phyloP scores from a whole-genome alignment of 139 green algal genomes.

The Chlamydomonas schloesseri region DNA sequence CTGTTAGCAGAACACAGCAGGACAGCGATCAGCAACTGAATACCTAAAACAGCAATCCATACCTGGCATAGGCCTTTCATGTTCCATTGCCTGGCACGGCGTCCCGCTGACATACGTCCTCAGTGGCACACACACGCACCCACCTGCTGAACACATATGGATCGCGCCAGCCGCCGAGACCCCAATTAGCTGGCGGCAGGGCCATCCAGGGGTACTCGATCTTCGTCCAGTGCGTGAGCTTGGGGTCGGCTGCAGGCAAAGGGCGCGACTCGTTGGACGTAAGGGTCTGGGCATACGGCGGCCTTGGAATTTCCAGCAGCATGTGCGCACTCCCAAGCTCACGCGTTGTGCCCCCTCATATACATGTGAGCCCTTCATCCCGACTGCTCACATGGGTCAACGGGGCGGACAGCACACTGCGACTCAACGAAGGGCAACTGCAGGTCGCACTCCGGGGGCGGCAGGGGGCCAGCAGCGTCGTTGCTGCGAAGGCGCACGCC shows the following conservation, averaged over 20 bases:
- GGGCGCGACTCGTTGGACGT: too few species aligned
- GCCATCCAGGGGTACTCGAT: conserved; percentile 70
- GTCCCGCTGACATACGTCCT: conserved; percentile 46
- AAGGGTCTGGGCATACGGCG: too few species aligned
- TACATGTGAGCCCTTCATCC: background rate
- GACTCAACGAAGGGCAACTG: conserved; percentile 86
- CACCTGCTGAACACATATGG: conserved; percentile 65
- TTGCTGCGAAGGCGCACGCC: conserved; percentile 85
- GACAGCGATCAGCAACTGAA: too few species aligned
- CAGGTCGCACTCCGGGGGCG: conserved; percentile 68
- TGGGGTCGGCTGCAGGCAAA: conserved; percentile 65
- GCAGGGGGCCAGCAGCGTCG: conserved; percentile 45
- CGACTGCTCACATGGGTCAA: conserved; percentile 26
- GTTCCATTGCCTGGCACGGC: conserved; percentile 41
- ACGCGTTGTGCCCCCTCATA: too few species aligned
- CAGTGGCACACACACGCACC: too few species aligned
- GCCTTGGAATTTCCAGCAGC: too few species aligned
- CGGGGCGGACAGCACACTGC: conserved; percentile 75
- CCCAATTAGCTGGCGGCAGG: conserved; percentile 72
- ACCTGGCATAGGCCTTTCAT: too few species aligned
- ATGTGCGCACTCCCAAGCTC: too few species aligned
- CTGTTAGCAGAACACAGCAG: too few species aligned
- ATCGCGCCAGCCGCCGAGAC: conserved; percentile 87
- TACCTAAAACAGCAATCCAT: too few species aligned
- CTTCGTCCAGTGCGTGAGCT: conserved; percentile 78